phyloP scores from a whole-genome alignment of 2,329 filamentous ascomycete species.

The Hysterium pulicare region DNA sequence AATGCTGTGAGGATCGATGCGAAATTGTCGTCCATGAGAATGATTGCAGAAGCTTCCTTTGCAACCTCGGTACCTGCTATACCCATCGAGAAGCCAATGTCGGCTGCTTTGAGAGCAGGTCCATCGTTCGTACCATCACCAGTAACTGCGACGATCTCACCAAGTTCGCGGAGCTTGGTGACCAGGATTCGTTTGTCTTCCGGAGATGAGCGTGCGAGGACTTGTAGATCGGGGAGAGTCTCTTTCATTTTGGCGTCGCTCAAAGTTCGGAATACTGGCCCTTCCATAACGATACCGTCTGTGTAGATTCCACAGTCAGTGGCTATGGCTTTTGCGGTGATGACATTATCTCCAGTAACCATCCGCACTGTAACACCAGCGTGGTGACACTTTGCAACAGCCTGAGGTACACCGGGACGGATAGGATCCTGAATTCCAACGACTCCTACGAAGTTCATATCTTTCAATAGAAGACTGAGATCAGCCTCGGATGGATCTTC shows the following conservation, averaged over 20 bases:
- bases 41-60: conserved; percentile 77
- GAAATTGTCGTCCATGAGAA: conserved; percentile 84
- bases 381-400: conserved; percentile 65
- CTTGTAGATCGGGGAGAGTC: conserved; percentile 66
- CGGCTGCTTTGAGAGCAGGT: conserved; percentile 71
- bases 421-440: conserved; percentile 78
- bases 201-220: conserved; percentile 70
- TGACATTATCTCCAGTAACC: conserved; percentile 76
- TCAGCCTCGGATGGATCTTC: conserved; percentile 39
- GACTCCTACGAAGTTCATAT: conserved; percentile 65
- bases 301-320: conserved; percentile 71
- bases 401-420: conserved; percentile 67
- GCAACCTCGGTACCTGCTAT: conserved; percentile 76
- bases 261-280: conserved; percentile 70
- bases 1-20: conserved; percentile 74
- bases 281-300: conserved; percentile 68
- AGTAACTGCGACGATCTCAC: conserved; percentile 76
- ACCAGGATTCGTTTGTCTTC: conserved; percentile 75
- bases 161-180: conserved; percentile 65
- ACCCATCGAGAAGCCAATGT: conserved; percentile 80
- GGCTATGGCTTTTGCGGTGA: conserved; percentile 72
- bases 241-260: conserved; percentile 61
- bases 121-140: conserved; percentile 79
- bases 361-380: conserved; percentile 74
- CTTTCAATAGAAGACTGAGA: conserved; percentile 64